Conservation (phyloP, 78 protist species). For the Chrysochromulina parva region DNA sequence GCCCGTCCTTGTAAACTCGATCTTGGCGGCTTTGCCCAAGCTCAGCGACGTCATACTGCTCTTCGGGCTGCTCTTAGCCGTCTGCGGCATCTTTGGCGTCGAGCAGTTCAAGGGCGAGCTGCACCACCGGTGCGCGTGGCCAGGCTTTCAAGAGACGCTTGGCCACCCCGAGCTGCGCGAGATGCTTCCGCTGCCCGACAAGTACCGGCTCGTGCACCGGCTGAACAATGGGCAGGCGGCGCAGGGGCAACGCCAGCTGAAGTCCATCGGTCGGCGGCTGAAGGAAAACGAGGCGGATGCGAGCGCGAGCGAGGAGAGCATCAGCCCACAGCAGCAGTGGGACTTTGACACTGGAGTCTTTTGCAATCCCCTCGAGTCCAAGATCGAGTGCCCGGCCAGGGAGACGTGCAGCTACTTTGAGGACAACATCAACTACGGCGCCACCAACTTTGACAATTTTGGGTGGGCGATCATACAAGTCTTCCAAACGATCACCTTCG, state of each 20-base stretch:
- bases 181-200: too few species aligned
- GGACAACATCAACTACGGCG: not conserved
- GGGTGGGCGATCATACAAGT: not conserved
- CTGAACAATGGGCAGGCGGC: too few species aligned
- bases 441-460: not conserved
- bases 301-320: too few species aligned
- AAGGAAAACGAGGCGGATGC: too few species aligned
- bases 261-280: too few species aligned
- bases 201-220: too few species aligned
- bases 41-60: slow-evolving; percentile 31
- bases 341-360: too few species aligned
- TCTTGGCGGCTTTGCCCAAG: not conserved
- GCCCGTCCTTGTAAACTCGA: not conserved
- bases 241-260: not conserved
- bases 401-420: not conserved
- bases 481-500: not conserved
- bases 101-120: slow-evolving; percentile 21
- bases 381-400: not conserved
- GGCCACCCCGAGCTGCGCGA: not conserved
- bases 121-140: too few species aligned
- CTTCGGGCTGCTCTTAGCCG: not conserved
- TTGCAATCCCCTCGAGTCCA: too few species aligned
- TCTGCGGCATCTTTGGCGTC: slow-evolving; percentile 40
- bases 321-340: too few species aligned
- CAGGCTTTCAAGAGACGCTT: not conserved